A percentile compares a stretch with the other conserved stretches of the same genome.
phyloP scores from a whole-genome alignment of 148 eudicot genomes.

The Persicaria maculosa region DNA sequence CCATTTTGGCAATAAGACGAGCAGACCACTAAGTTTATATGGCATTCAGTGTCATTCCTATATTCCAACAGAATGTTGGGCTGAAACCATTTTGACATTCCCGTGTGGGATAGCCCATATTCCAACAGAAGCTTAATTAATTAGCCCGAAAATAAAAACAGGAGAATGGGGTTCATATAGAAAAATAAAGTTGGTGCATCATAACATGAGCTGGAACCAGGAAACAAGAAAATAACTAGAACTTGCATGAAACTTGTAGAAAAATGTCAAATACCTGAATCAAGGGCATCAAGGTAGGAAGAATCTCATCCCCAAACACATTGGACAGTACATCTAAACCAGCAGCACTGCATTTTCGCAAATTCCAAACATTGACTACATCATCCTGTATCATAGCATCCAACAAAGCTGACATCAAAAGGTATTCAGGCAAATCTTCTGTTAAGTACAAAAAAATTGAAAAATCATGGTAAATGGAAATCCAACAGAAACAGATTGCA shows the following conservation, averaged over 20 bases:
- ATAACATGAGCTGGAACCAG: not conserved
- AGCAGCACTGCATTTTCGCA: constrained; percentile 98
- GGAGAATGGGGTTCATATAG: not conserved
- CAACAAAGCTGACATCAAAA: not conserved
- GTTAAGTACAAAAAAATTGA: not conserved
- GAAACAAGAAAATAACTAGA: not conserved
- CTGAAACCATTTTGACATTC: no score
- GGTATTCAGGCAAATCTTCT: not conserved
- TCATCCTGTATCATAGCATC: constrained; percentile 55
- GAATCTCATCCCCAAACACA: constrained; percentile 88
- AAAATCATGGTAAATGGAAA: not conserved
- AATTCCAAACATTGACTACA: constrained; percentile 86
- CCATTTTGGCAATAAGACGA: no score
- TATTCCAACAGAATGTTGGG: no score
- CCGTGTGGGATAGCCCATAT: no score
- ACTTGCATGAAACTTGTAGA: not conserved
- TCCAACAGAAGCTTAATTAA: not conserved
- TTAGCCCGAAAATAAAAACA: not conserved
- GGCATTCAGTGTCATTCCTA: no score
- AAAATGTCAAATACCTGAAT: constrained; percentile 48
- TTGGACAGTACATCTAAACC: constrained; percentile 85
- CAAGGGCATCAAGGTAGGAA: constrained; percentile 83
- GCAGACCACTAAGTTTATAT: no score
- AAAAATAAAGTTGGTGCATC: not conserved
- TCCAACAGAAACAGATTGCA: not conserved